phyloP scores from a whole-genome alignment of 2,329 filamentous ascomycete genomes.

The Cryoendolithus antarcticus region DNA sequence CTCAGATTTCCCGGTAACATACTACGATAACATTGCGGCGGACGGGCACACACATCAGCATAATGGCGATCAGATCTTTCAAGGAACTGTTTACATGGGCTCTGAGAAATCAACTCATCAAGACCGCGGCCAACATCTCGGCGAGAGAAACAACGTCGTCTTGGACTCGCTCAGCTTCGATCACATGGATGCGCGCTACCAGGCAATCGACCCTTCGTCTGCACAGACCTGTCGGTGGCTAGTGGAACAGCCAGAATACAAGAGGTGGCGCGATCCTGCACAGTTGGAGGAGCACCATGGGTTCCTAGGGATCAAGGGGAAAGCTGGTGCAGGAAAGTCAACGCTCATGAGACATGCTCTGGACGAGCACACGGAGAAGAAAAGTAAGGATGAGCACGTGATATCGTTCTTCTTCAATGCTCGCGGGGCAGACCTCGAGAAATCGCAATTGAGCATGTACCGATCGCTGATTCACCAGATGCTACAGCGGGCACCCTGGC shows the following conservation, averaged over 20 bases:
- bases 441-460: constrained; percentile 33
- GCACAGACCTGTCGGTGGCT: constrained; percentile 3
- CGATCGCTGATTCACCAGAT: constrained; percentile 39
- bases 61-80: too few relatives aligned
- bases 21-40: too few relatives aligned
- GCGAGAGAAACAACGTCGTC: too few relatives aligned
- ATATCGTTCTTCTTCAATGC: constrained; percentile 42
- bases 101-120: too few relatives aligned
- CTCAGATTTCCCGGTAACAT: too few relatives aligned
- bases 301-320: constrained; percentile 29
- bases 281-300: too few relatives aligned
- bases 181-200: not conserved
- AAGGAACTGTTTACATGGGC: too few relatives aligned
- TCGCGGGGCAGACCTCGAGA: constrained; percentile 33
- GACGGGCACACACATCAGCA: too few relatives aligned
- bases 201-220: too few relatives aligned
- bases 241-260: not conserved
- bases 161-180: constrained; percentile 1
- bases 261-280: not conserved
- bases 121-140: too few relatives aligned
- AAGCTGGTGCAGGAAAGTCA: constrained; percentile 27
- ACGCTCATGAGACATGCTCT: constrained; percentile 25
- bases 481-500: constrained; percentile 22
- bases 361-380: constrained; percentile 3
- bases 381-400: constrained; percentile 10